These are phyloP conservation scores for Erodium moschatum DNA, from an alignment of 441 rosid species.

Conservation along the genomic window DNA sequence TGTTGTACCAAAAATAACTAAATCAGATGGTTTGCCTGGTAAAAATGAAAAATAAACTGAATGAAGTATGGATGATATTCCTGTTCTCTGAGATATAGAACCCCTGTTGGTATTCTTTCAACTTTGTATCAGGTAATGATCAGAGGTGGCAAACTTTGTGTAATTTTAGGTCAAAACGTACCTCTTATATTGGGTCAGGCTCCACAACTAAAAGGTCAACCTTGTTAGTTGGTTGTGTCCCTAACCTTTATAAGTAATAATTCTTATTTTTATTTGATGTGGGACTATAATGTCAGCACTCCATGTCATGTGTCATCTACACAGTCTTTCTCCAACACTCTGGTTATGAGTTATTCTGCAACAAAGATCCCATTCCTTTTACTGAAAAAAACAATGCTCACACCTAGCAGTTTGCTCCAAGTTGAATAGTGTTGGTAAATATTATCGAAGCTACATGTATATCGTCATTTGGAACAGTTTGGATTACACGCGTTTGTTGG, in stretches of 20 bases:
- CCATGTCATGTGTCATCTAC: too few relatives aligned
- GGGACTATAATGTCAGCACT: too few relatives aligned
- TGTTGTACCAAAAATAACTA: neutral
- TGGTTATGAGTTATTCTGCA: neutral
- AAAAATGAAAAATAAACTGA: neutral
- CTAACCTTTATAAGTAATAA: too few relatives aligned
- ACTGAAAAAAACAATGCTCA: neutral
- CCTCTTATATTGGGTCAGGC: too few relatives aligned
- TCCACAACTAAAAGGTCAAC: too few relatives aligned
- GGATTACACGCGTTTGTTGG: neutral
- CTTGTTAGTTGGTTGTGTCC: too few relatives aligned
- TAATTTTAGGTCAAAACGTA: too few relatives aligned
- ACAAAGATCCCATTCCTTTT: neutral
- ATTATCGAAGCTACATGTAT: neutral
- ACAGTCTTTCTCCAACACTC: too few relatives aligned
- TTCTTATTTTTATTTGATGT: too few relatives aligned
- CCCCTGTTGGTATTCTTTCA: neutral
- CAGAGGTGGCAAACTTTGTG: neutral
- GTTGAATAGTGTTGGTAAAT: neutral
- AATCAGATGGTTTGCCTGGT: neutral
- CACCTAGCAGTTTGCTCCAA: neutral
- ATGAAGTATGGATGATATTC: neutral
- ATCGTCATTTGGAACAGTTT: neutral
- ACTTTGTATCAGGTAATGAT: neutral
- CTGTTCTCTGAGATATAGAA: neutral